Evolutionary conservation across 1,284 basidiomycete genomes (phyloP).

Genomic region (Papiliotrema laurentii): DNA sequence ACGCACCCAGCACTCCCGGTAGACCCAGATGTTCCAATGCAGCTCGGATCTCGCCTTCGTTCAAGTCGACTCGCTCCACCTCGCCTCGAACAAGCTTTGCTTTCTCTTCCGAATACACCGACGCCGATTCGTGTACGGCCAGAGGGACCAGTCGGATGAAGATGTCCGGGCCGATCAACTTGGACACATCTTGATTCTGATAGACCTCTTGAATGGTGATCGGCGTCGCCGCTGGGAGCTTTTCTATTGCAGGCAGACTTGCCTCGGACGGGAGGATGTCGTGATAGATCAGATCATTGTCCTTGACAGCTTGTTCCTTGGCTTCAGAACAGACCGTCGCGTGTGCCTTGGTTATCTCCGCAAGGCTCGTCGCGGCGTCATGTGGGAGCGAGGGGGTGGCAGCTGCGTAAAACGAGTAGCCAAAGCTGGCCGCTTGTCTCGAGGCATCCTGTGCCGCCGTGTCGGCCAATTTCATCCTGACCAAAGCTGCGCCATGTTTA

Average conservation of each 20-base stretch:
- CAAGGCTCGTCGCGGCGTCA: constrained; percentile 72
- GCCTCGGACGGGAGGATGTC: constrained; percentile 81
- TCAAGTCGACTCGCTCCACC: constrained; percentile 77
- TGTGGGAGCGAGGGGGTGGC: constrained; percentile 78
- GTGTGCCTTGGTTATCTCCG: constrained; percentile 79
- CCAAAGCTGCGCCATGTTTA: constrained; percentile 82
- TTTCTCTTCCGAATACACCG: constrained; percentile 97
- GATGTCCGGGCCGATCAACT: constrained; percentile 88
- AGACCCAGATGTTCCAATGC: constrained; percentile 79
- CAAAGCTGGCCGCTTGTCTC: constrained; percentile 66
- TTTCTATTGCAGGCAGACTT: constrained; percentile 74
- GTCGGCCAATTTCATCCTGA: constrained; percentile 75
- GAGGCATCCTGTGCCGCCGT: constrained; percentile 77
- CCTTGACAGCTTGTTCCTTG: constrained; percentile 69
- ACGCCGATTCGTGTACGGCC: constrained; percentile 92
- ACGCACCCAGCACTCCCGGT: constrained; percentile 68
- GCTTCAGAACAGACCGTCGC: constrained; percentile 71
- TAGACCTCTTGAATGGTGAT: constrained; percentile 94
- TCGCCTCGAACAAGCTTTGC: constrained; percentile 90
- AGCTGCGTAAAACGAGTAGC: constrained; percentile 64
- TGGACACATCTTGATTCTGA: constrained; percentile 83
- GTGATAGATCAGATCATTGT: constrained; percentile 98
- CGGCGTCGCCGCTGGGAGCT: constrained; percentile 68
- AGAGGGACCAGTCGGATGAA: constrained; percentile 85
- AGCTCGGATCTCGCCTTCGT: constrained; percentile 74